A percentile compares a stretch with the other conserved stretches of the same genome.
These are phyloP conservation scores for Pestalotiopsis sp. DNA, from an alignment of 2,329 filamentous ascomycete genomes.

Conservation along the genomic window DNA sequence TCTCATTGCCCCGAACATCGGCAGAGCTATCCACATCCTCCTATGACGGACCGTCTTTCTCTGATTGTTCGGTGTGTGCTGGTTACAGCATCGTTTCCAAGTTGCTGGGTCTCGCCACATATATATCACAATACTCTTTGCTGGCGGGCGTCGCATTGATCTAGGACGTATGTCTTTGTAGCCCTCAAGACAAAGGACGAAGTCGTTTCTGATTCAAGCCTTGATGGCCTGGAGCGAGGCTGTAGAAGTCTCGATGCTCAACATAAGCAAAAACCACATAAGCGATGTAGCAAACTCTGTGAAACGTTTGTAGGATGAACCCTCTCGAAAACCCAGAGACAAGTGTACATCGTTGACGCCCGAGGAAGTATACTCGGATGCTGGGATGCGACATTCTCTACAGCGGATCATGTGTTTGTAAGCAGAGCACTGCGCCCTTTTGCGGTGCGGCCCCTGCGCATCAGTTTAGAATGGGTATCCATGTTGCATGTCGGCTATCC, in stretches of 20 bases:
- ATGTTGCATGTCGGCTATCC: neutral
- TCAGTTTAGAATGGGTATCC: neutral
- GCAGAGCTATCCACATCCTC: too few relatives aligned
- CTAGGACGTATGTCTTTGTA: neutral
- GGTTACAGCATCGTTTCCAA: too few relatives aligned
- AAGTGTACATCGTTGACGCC: neutral
- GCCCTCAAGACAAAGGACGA: neutral
- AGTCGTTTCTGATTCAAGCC: neutral
- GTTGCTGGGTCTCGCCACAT: too few relatives aligned
- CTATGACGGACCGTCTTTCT: too few relatives aligned
- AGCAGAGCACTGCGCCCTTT: neutral
- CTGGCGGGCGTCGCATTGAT: neutral
- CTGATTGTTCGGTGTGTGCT: too few relatives aligned
- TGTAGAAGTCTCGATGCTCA: neutral
- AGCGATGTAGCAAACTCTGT: neutral
- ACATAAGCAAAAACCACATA: neutral
- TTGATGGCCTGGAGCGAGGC: neutral
- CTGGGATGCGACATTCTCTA: neutral
- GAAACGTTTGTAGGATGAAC: neutral
- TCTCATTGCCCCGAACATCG: too few relatives aligned
- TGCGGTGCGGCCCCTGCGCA: neutral
- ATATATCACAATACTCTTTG: neutral
- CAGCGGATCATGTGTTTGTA: neutral
- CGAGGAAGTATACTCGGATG: neutral
- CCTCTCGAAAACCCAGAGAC: neutral